phyloP scores from a whole-genome alignment of 257 asterid species.

The Cynanchum wilfordii region DNA sequence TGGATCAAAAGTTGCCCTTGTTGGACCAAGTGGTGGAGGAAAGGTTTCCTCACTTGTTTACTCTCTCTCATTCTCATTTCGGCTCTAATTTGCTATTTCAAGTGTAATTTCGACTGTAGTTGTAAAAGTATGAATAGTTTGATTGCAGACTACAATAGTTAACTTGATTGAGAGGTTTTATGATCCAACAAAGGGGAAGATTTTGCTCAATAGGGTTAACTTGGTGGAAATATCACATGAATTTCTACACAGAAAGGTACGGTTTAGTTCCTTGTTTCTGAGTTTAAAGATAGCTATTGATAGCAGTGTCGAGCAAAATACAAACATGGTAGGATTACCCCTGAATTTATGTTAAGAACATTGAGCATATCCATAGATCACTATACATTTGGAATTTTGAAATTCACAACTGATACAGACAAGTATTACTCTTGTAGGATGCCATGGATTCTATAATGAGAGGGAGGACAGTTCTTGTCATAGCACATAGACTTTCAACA shows the following conservation, averaged over 20 bases:
- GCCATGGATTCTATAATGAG: constrained; percentile 90
- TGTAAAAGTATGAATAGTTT: constrained; percentile 1
- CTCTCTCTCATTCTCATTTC: not conserved
- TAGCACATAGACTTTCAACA: constrained; percentile 85
- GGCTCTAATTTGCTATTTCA: not conserved
- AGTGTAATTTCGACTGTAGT: not conserved
- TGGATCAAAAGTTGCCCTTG: constrained; percentile 83
- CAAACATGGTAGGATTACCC: not conserved
- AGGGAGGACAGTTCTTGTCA: constrained; percentile 81
- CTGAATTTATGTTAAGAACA: not conserved
- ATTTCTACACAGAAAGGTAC: constrained; percentile 73
- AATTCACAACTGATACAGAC: not conserved
- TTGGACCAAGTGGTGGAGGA: constrained; percentile 95
- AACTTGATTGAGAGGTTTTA: constrained; percentile 85
- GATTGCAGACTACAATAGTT: constrained; percentile 83
- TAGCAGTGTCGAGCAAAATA: not conserved
- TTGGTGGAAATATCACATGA: constrained; percentile 64
- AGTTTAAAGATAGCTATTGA: not conserved
- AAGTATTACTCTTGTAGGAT: constrained; percentile 33
- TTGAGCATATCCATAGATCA: not conserved
- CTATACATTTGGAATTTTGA: not conserved
- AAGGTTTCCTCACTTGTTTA: constrained; percentile 31
- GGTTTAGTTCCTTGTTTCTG: not conserved
- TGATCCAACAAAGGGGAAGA: constrained; percentile 62
- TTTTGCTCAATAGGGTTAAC: constrained; percentile 65